These are phyloP conservation scores for Parafenestella ontariensis DNA, from an alignment of 2,329 filamentous ascomycete species.

Conservation along the genomic window DNA sequence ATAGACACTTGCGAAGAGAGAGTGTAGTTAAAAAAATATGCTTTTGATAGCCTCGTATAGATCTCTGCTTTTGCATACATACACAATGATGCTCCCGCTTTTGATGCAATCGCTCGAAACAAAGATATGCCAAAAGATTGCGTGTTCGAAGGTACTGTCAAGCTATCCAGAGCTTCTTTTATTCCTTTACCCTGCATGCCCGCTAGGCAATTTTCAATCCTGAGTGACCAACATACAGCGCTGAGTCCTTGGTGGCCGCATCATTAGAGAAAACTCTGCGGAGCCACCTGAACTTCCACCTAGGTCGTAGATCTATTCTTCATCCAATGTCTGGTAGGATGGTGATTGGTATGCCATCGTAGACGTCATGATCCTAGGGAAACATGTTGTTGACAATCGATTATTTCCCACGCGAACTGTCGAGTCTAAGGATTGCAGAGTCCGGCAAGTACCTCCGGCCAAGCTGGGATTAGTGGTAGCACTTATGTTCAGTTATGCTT, in stretches of 20 bases:
- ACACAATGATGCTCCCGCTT: not conserved
- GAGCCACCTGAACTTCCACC: not conserved
- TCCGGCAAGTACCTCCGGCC: conserved; percentile 7
- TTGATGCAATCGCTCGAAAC: not conserved
- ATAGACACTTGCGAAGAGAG: not conserved
- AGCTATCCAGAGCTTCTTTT: not conserved
- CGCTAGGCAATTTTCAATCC: not conserved
- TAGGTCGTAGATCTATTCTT: not conserved
- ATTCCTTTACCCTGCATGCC: not conserved
- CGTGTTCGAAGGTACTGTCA: not conserved
- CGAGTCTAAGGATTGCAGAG: conserved; percentile 4
- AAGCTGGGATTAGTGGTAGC: conserved; percentile 9
- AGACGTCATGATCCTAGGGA: not conserved
- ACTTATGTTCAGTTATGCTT: not conserved
- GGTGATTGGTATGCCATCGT: not conserved
- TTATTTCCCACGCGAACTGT: not conserved
- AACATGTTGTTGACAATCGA: not conserved
- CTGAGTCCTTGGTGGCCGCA: not conserved
- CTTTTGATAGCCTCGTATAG: not conserved
- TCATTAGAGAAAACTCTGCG: not conserved
- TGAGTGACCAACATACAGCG: not conserved
- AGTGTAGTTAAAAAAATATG: not conserved
- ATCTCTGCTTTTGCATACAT: not conserved
- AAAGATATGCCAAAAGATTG: not conserved
- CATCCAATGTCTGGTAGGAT: not conserved